Percentiles rank a stretch among this genome's conserved stretches.
Conservation (phyloP, 1,284 basidiomycete genomes). For the Rhodofomes roseus region DNA sequence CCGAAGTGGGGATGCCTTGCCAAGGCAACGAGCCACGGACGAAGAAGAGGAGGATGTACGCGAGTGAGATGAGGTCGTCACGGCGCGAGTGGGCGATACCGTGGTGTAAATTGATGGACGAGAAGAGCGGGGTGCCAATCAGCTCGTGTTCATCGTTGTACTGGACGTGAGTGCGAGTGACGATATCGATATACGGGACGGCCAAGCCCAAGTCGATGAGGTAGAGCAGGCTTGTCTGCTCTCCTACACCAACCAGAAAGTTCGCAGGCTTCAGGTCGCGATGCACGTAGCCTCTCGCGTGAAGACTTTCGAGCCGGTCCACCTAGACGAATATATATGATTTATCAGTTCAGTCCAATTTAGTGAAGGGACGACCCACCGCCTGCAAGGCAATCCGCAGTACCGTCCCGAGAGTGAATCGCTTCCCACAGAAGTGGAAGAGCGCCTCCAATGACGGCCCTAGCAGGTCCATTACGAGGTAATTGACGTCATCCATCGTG, state of each 20-base stretch:
- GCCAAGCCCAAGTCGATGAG: slow-evolving; percentile 12
- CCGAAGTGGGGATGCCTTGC: slow-evolving; percentile 16
- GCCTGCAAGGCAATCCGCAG: slow-evolving; percentile 41
- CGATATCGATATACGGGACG: neutral
- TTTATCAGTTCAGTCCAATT: neutral
- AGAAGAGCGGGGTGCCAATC: slow-evolving; percentile 69
- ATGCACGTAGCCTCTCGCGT: slow-evolving; percentile 5
- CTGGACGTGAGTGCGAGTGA: neutral
- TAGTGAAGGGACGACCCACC: slow-evolving; percentile 22
- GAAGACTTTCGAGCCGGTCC: slow-evolving; percentile 1
- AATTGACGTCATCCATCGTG: slow-evolving; percentile 7
- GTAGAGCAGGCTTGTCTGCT: neutral
- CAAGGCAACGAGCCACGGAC: slow-evolving; percentile 57
- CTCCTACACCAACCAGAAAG: slow-evolving; percentile 2
- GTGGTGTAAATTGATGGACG: slow-evolving; percentile 68
- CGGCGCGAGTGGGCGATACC: slow-evolving; percentile 60
- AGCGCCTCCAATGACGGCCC: slow-evolving; percentile 41
- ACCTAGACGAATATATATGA: neutral
- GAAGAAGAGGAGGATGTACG: slow-evolving; percentile 66
- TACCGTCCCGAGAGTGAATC: slow-evolving; percentile 30
- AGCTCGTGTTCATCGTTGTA: slow-evolving; percentile 67
- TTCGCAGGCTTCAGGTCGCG: slow-evolving; percentile 9
- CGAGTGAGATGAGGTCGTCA: slow-evolving; percentile 62
- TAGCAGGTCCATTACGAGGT: slow-evolving; percentile 40
- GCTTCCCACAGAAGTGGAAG: slow-evolving; percentile 43